Conservation (phyloP, 257 asterid species). For the Lycium barbarum region DNA sequence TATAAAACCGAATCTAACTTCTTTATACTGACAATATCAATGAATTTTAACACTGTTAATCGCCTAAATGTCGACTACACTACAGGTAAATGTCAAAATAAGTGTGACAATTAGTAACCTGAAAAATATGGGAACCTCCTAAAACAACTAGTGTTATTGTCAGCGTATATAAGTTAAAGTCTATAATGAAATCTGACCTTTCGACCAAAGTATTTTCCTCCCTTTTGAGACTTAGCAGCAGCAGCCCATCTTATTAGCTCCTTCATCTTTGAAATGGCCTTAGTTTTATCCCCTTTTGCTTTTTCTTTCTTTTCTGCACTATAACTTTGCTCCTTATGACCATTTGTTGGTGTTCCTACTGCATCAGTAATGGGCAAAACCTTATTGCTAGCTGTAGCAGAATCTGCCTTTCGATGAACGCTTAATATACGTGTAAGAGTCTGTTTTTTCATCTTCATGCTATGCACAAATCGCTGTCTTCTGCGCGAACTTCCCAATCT, state of each 20-base stretch:
- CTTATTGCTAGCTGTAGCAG: slow-evolving; percentile 39
- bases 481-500: slow-evolving; percentile 38
- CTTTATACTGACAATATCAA: too few relatives aligned
- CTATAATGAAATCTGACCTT: slow-evolving; percentile 47
- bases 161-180: background rate
- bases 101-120: background rate
- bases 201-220: slow-evolving; percentile 58
- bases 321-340: slow-evolving; percentile 35
- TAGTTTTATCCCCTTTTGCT: slow-evolving; percentile 51
- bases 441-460: slow-evolving; percentile 62
- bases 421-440: slow-evolving; percentile 50
- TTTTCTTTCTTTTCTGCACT: slow-evolving; percentile 52
- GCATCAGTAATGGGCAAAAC: slow-evolving; percentile 61
- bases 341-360: slow-evolving; percentile 26
- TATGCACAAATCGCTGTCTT: slow-evolving; percentile 34
- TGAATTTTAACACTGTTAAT: too few relatives aligned
- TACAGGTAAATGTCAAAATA: background rate
- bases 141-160: background rate
- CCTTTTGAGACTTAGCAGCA: slow-evolving; percentile 58
- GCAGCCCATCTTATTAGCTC: slow-evolving; percentile 80
- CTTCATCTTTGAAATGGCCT: slow-evolving; percentile 65
- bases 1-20: too few relatives aligned
- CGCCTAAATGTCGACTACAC: background rate
- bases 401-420: slow-evolving; percentile 43
- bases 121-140: background rate